Conservation (phyloP, 225 moss, liverwort and hornwort species). For the Polytrichum formosum region DNA sequence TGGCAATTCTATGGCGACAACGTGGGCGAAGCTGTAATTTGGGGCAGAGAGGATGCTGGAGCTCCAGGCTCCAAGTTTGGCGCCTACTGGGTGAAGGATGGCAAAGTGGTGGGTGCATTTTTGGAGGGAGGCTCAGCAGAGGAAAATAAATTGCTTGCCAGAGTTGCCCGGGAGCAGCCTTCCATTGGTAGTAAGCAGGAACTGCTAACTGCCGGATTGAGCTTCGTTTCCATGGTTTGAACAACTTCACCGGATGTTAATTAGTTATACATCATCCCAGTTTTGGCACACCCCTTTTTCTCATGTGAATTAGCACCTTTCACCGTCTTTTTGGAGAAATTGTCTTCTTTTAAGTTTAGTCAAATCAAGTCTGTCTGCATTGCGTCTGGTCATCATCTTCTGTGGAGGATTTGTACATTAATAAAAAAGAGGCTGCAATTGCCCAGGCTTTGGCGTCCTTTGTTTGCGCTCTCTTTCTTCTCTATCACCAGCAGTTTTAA, state of each 20-base stretch:
- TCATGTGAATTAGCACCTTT: too few relatives aligned
- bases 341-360: too few relatives aligned
- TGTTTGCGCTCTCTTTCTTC: too few relatives aligned
- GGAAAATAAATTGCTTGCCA: constrained; percentile 57
- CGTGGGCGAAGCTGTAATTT: constrained; percentile 56
- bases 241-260: background rate
- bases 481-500: too few relatives aligned
- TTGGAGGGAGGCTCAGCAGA: constrained; percentile 51
- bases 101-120: constrained; percentile 63
- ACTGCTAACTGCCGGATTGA: constrained; percentile 28
- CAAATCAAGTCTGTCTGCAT: too few relatives aligned
- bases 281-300: too few relatives aligned
- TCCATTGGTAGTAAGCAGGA: constrained; percentile 31
- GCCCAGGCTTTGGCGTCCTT: too few relatives aligned
- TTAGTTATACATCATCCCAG: too few relatives aligned
- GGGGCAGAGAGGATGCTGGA: constrained; percentile 42
- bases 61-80: constrained; percentile 71
- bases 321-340: too few relatives aligned
- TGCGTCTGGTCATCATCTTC: too few relatives aligned
- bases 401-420: too few relatives aligned
- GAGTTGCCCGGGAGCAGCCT: constrained; percentile 55
- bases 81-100: constrained; percentile 85
- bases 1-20: constrained; percentile 97
- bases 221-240: constrained; percentile 41
- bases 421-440: too few relatives aligned